Percentiles rank a stretch among this genome's conserved stretches.
These are phyloP conservation scores for Pharus latifolius DNA, from an alignment of 176 grass and related monocot genomes.

Conservation along the genomic window DNA sequence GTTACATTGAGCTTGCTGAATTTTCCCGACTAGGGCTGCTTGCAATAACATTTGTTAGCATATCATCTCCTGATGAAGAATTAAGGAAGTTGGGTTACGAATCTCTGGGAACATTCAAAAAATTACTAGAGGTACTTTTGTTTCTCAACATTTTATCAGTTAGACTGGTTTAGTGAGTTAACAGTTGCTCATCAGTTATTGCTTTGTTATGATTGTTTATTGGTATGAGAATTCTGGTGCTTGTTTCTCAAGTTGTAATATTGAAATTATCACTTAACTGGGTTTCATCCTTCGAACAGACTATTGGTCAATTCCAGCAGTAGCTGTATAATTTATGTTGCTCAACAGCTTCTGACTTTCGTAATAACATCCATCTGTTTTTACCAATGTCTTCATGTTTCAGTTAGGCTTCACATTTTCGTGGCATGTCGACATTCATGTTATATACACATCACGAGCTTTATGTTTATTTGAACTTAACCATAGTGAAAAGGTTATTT, in stretches of 20 bases:
- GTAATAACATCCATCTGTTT: neutral
- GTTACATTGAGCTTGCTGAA: slow-evolving; percentile 70
- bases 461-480: slow-evolving; percentile 4
- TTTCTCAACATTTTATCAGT: slow-evolving; percentile 2
- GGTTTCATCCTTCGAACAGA: neutral
- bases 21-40: slow-evolving; percentile 81
- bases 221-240: neutral
- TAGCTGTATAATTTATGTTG: neutral
- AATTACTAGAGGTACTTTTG: slow-evolving; percentile 58
- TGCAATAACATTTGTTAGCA: slow-evolving; percentile 72
- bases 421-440: neutral
- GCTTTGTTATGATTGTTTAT: neutral
- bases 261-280: neutral
- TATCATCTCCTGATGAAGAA: slow-evolving; percentile 71
- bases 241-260: neutral
- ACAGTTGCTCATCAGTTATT: neutral
- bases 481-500: neutral
- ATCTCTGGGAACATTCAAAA: slow-evolving; percentile 65
- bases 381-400: neutral
- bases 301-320: neutral
- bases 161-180: slow-evolving; percentile 1
- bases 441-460: neutral
- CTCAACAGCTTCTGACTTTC: neutral
- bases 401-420: neutral
- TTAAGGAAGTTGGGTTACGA: slow-evolving; percentile 79